A percentile compares a stretch with the other conserved stretches of the same genome.
These are phyloP conservation scores for Podospora appendiculata DNA, from an alignment of 495 filamentous ascomycete genomes.

Conservation along the genomic window DNA sequence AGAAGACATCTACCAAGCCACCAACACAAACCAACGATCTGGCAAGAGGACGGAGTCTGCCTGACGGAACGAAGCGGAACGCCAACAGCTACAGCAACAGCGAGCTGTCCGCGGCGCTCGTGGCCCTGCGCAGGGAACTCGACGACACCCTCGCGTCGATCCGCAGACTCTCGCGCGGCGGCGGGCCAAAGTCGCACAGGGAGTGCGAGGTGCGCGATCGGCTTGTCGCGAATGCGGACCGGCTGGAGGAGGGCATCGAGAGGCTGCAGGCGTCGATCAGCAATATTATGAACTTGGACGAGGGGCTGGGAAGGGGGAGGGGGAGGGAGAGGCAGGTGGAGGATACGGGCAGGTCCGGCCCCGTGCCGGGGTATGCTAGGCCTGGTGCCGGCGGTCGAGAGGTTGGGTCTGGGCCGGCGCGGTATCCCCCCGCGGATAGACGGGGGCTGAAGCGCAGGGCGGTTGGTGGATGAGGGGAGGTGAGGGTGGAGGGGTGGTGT, in stretches of 20 bases:
- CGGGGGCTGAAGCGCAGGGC: no score
- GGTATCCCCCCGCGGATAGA: conserved; percentile 6
- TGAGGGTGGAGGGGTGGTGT: no score
- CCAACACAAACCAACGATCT: neutral
- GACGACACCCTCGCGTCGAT: conserved; percentile 10
- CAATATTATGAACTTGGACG: conserved; percentile 19
- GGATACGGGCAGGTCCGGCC: neutral
- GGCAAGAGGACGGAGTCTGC: neutral
- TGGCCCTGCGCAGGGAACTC: conserved; percentile 12
- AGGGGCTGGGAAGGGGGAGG: neutral
- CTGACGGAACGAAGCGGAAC: neutral
- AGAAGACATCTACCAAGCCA: neutral
- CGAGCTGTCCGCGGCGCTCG: conserved; percentile 15
- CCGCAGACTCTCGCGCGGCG: conserved; percentile 1
- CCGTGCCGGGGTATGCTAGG: conserved; percentile 12
- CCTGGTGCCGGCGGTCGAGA: conserved; percentile 10
- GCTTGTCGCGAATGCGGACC: conserved; percentile 12
- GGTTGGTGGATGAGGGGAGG: no score
- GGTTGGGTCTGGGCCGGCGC: conserved; percentile 14
- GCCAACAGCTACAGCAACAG: neutral
- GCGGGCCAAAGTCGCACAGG: conserved; percentile 2
- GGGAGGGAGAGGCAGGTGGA: neutral
- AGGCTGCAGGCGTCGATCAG: conserved; percentile 13
- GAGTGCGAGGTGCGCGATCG: conserved; percentile 12
- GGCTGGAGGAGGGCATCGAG: conserved; percentile 10